Base-by-base conservation (phyloP, 1,284 basidiomycete species). In the Lentinus polychrous region DNA sequence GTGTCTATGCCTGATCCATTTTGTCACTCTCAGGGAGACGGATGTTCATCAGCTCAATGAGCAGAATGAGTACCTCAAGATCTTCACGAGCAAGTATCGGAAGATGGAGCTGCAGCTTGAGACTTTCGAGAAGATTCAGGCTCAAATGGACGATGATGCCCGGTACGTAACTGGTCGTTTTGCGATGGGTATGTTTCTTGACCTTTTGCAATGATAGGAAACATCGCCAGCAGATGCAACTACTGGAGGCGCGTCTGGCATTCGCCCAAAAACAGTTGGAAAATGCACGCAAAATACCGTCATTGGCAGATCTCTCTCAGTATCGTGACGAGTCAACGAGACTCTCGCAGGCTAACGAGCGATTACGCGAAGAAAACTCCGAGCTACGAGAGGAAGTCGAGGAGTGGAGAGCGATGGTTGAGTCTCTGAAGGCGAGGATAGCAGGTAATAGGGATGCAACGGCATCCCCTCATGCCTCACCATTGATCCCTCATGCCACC, bases 21-120 rank as follows among this genome's bases (percentile, higher is more conserved):
- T 24, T 39, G 8, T 39, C 33, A 17, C 23, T 18, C 17, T 31
- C 55, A 91, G 88, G 82, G 83, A 87, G 52, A 69, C 71, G 15
- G 88, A 91, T 58, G 83, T 88, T 52, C 70, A 73, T 44, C 82
- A 75, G 55, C 82, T 85, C 55, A 84, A 83, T 49, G 73, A 78
- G 32, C 76, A 81, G 44, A 78, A 73, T 34, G 74, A 79, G 43
- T 70, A 81, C 51, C 70, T 88, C 4, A 67, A 75, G 37, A 56
- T 67, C 0, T 70, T 86, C 65, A 72, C 73, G 37, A 76, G 70
- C 56, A 71, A 73, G 52, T 78, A 76, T 58, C 74, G 75, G 56
- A 79, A 84, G 58, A 79, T 86, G 76, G 72, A 81, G 55, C 62
- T 85, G 49, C 73, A 74, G 1, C 58, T 86, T 3, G 73, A 81